Conservation (phyloP, 495 filamentous ascomycete species). For the Glutinoglossum americanum region DNA sequence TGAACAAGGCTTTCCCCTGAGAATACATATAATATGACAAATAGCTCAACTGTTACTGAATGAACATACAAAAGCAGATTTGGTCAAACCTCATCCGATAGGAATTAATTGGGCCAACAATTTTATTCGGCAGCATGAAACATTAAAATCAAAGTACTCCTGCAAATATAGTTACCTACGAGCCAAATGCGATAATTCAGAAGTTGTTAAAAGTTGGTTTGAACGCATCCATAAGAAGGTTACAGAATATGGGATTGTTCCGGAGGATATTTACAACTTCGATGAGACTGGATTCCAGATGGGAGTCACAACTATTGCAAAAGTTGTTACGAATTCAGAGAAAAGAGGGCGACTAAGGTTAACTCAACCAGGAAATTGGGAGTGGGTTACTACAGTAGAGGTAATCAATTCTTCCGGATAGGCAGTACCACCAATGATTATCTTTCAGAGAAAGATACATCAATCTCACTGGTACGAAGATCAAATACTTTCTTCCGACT, state of each 20-base stretch:
- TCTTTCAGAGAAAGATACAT: neutral
- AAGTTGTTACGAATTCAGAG: constrained; percentile 3
- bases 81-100: neutral
- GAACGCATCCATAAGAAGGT: neutral
- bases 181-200: constrained; percentile 3
- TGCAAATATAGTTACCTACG: constrained; percentile 5
- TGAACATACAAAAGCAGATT: neutral
- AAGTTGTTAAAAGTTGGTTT: constrained; percentile 5
- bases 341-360: neutral
- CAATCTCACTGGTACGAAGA: neutral
- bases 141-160: constrained; percentile 2
- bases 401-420: neutral
- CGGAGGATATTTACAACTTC: too few species aligned
- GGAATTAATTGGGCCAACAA: neutral
- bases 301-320: constrained; percentile 2
- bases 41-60: constrained; percentile 1
- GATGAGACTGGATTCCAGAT: too few species aligned
- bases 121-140: neutral
- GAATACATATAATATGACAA: neutral
- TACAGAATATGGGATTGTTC: constrained; percentile 4
- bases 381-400: constrained; percentile 2
- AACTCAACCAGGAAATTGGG: neutral
- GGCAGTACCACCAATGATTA: neutral
- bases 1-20: constrained; percentile 3
- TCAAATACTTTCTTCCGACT: neutral